Base-by-base conservation (phyloP, 306 rosid species). In the Abrus precatorius region DNA sequence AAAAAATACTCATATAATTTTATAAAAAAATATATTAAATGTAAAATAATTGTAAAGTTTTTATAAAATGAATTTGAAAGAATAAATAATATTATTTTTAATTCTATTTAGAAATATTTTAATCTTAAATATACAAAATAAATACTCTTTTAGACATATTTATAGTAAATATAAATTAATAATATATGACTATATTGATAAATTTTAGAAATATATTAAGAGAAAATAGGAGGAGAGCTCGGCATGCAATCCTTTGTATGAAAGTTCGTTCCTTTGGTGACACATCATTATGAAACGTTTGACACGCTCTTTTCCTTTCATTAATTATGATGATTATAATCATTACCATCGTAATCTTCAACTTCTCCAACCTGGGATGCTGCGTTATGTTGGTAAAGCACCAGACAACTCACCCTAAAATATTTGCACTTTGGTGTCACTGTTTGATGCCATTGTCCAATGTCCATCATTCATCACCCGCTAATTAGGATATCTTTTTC, bases 361-460 rank as follows among this genome's bases (percentile, higher is more conserved):
- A 86, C 78, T 89, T 86, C 82, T 63, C 80, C 69, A 77, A 72
- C 86, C 88, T 88, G 81, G 88, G 91, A 88, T 92, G 92, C 85
- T 89, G 78, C 70, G 72, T 60, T 11, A 70, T 90, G 92, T 77
- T 78, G 87, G 68, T 62, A 65, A 83, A 83, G 65, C 54, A 64
- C 62, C 86, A 82, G 92, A 89, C 98, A 90, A 40, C 56, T 45
- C 6, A 80, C 85, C 87, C 86, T 75, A 80, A 87, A 83, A 85
- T 69, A 84, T 79, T 69, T 87, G 86, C 82, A 55, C 79, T 75
- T 69, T 29, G 48, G 54, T 79, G 54, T 79, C 34, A 7, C 63
- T 54, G 45, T 69, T 75, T 61, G 10, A 78, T 34, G 38, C 74
- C 36, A 65, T 81, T 65, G 30, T 13, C 74, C 36, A 65, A 78